phyloP scores from a whole-genome alignment of 2,329 filamentous ascomycete species.

The Sclerotinia spermophila region DNA sequence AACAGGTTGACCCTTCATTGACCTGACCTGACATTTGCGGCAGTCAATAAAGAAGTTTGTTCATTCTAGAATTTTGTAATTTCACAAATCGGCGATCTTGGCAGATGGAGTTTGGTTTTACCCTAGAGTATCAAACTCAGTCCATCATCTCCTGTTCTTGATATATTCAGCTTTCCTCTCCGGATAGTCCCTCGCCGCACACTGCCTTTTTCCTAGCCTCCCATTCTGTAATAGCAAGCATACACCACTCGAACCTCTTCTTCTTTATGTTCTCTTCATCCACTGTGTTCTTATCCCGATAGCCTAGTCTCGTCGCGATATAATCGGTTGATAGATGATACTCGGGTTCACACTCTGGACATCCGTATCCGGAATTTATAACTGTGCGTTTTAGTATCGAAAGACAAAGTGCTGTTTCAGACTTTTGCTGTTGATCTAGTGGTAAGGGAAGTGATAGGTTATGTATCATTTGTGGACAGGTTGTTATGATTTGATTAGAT shows the following conservation, averaged over 20 bases:
- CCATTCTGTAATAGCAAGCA: conserved; percentile 14
- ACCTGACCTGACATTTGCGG: not conserved
- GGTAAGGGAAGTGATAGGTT: conserved; percentile 11
- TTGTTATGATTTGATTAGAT: not conserved
- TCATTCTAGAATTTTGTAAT: not conserved
- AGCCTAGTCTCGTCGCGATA: not conserved
- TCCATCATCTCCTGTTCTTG: not conserved
- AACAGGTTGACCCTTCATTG: not conserved
- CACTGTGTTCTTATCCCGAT: not conserved
- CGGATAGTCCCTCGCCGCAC: too few species aligned
- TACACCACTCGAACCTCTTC: conserved; percentile 9
- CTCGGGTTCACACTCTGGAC: conserved; percentile 16
- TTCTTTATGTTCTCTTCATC: not conserved
- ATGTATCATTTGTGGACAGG: conserved; percentile 11
- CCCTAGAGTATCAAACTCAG: not conserved
- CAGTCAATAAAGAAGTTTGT: not conserved
- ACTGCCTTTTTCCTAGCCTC: not conserved
- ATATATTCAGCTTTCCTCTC: not conserved
- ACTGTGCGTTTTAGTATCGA: not conserved
- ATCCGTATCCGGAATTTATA: conserved; percentile 13
- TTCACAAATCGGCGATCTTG: not conserved
- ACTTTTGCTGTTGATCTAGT: not conserved
- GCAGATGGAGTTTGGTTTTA: not conserved
- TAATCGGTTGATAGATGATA: conserved; percentile 3
- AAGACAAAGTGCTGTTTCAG: not conserved